Evolutionary conservation across 1,284 basidiomycete species (phyloP).

Genomic region (Irpex lacteus): DNA sequence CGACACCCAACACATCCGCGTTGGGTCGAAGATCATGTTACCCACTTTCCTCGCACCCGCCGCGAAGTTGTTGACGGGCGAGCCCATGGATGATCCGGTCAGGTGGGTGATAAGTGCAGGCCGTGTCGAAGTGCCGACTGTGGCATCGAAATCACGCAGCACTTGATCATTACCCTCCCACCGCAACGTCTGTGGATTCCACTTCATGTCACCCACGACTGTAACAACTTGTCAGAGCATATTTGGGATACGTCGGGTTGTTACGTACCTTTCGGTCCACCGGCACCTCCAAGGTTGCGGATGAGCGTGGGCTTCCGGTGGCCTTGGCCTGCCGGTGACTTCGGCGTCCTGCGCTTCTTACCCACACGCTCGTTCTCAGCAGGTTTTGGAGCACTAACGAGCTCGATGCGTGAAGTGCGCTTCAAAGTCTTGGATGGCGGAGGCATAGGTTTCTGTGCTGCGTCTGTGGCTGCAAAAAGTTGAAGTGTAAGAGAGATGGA

Average conservation of each 20-base stretch:
- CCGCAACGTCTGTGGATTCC: slow-evolving; percentile 84
- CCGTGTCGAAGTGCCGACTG: slow-evolving; percentile 79
- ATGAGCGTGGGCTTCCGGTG: slow-evolving; percentile 82
- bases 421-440: slow-evolving; percentile 36
- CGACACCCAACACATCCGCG: slow-evolving; percentile 92
- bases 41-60: slow-evolving; percentile 85
- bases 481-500: neutral
- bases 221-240: neutral
- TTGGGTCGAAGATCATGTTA: slow-evolving; percentile 96
- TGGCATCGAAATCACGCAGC: slow-evolving; percentile 86
- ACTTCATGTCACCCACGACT: slow-evolving; percentile 96
- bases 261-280: slow-evolving; percentile 73
- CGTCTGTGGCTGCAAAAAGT: neutral
- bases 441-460: neutral
- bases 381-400: slow-evolving; percentile 24
- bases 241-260: neutral
- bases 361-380: slow-evolving; percentile 33
- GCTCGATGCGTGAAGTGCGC: slow-evolving; percentile 37
- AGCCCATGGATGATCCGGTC: slow-evolving; percentile 76
- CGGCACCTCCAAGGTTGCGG: slow-evolving; percentile 73
- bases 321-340: slow-evolving; percentile 41
- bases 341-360: slow-evolving; percentile 54
- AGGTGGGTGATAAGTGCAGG: slow-evolving; percentile 94
- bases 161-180: slow-evolving; percentile 97
- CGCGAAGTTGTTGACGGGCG: slow-evolving; percentile 75